Conservation (phyloP, 192 early-diverging fungal genomes). For the Helicostylum pulchrum region DNA sequence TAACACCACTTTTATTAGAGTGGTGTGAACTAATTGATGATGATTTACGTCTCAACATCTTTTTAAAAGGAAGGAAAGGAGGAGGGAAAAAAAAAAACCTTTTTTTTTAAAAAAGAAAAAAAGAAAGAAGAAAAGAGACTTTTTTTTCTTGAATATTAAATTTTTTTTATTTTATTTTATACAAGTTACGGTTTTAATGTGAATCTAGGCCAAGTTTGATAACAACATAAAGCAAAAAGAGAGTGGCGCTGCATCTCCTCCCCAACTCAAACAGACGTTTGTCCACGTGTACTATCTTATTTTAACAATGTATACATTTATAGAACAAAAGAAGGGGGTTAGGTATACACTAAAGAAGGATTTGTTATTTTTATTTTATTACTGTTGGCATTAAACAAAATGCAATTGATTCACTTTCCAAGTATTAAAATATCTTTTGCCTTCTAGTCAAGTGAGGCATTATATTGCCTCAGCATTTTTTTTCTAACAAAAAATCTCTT, state of each 20-base stretch:
- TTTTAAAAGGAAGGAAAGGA: not conserved
- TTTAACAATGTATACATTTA: too few relatives aligned
- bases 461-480: too few relatives aligned
- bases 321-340: too few relatives aligned
- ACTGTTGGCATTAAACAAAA: too few relatives aligned
- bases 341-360: too few relatives aligned
- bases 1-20: not conserved
- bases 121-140: not conserved
- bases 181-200: constrained; percentile 14
- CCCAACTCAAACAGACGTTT: constrained; percentile 11
- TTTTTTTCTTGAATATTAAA: constrained; percentile 4
- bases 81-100: not conserved
- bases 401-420: too few relatives aligned
- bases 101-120: constrained; percentile 5
- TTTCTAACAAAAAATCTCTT: too few relatives aligned
- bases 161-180: constrained; percentile 1
- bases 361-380: too few relatives aligned
- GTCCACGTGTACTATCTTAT: constrained; percentile 12
- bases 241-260: not conserved
- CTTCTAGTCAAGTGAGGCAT: too few relatives aligned
- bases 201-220: not conserved
- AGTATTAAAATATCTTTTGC: too few relatives aligned
- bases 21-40: constrained; percentile 10
- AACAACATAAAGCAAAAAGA: not conserved
- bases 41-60: constrained; percentile 17